Evolutionary conservation across 371 early-diverging fungal genomes (phyloP), one percentile per base, ranked within the genome.

Genomic region (Mortierella sp.): DNA sequence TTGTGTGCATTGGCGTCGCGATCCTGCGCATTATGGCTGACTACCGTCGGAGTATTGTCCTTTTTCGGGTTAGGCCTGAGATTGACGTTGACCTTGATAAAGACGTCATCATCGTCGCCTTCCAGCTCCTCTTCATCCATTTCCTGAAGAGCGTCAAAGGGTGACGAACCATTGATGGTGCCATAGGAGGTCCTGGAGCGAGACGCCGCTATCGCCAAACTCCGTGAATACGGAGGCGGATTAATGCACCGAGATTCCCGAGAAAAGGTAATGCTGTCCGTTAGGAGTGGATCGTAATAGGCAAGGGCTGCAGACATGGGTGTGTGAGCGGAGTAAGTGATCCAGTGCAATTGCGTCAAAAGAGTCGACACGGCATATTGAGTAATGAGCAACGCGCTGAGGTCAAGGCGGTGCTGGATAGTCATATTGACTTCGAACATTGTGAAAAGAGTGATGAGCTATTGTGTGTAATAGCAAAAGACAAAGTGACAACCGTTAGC

Each of bases 271-370:
- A 76, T 76, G 30, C 78, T 57, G 7, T 76, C 78, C 28, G 41
- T 50, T 24, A 76, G 23, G 39, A 61, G 34, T 9, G 78, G 78
- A 30, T 75, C 76, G 46, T 76, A 76, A 26, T 69, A 76, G 15
- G 52, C 56, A 2, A 69, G 55, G 2, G 65, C 43, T 6, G 78
- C 78, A 15, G 78, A 76, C 70, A 76, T 65, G 39, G 78, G 78
- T 15, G 78, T 76, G 58, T 76, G 70, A 11, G 61, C 64, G 1
- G 78, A 76, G 27, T 76, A 76, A 11, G 58, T 48, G 43, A 76
- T 69, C 78, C 78, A 76, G 23, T 76, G 70, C 8, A 69, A 28
- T 28, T 76, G 78, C 4, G 78, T 70, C 24, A 76, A 9, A 39
- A 70, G 8, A 6, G 69, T 9, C 15, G 78, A 64, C 6, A 57